phyloP scores from a whole-genome alignment of 306 rosid species.

The Arachis stenosperma region DNA sequence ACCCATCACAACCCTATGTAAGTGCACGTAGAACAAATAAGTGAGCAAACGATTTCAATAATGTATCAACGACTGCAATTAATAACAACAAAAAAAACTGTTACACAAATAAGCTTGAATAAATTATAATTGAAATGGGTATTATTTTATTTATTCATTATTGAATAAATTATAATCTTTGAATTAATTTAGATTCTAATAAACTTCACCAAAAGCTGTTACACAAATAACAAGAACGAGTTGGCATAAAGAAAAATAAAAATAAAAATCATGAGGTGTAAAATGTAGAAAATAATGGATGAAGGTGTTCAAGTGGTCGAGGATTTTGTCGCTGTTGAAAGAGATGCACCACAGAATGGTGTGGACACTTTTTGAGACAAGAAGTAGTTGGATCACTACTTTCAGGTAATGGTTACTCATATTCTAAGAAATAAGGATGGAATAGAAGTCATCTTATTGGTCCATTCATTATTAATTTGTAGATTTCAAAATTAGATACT shows the following conservation, averaged over 20 bases:
- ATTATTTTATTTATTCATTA: too few relatives aligned
- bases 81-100: too few relatives aligned
- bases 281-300: neutral
- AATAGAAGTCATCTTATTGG: too few relatives aligned
- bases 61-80: neutral
- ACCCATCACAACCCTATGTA: slow-evolving; percentile 84
- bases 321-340: slow-evolving; percentile 8
- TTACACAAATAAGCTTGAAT: too few relatives aligned
- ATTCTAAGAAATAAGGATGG: slow-evolving; percentile 20
- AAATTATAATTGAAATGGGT: too few relatives aligned
- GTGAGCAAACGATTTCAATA: neutral
- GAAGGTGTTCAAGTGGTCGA: neutral
- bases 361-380: slow-evolving; percentile 39
- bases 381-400: slow-evolving; percentile 41
- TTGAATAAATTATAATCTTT: too few relatives aligned
- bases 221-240: neutral
- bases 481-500: too few relatives aligned
- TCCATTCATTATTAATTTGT: too few relatives aligned
- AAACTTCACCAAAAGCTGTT: too few relatives aligned
- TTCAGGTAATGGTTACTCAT: slow-evolving; percentile 19
- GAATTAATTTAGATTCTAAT: too few relatives aligned
- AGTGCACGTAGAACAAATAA: neutral
- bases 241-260: too few relatives aligned
- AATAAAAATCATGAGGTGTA: neutral
- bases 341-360: slow-evolving; percentile 28